Percentiles rank a stretch among this genome's conserved stretches.
phyloP scores from a whole-genome alignment of 345 rosid genomes.

The Draba incana region DNA sequence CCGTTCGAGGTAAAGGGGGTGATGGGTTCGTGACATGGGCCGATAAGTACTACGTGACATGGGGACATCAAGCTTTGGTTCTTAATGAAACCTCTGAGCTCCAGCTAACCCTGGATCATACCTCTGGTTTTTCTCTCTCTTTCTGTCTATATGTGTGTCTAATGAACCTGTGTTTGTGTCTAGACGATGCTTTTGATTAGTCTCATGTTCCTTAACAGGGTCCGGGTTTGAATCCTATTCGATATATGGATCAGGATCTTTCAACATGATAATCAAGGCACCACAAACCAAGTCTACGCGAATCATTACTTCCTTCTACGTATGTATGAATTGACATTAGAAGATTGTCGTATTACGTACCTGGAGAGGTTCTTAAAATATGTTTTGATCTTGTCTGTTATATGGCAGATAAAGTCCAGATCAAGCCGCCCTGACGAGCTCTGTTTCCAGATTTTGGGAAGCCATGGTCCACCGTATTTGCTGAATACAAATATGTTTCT shows the following conservation, averaged over 20 bases:
- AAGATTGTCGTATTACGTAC: too few species aligned
- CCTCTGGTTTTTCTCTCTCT: slow-evolving; percentile 34
- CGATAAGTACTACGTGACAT: slow-evolving; percentile 35
- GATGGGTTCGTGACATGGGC: slow-evolving; percentile 43
- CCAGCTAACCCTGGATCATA: slow-evolving; percentile 42
- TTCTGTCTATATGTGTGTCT: background rate
- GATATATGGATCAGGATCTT: slow-evolving; percentile 45
- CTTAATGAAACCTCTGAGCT: slow-evolving; percentile 44
- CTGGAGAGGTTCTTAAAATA: too few species aligned
- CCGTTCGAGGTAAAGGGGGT: slow-evolving; percentile 19
- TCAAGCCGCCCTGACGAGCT: slow-evolving; percentile 43
- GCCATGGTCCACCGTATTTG: slow-evolving; percentile 34
- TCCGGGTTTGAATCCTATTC: slow-evolving; percentile 39
- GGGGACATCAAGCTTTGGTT: slow-evolving; percentile 44
- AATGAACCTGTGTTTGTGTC: slow-evolving; percentile 22
- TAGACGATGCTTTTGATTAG: slow-evolving; percentile 10
- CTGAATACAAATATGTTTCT: slow-evolving; percentile 38
- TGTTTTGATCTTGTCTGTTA: slow-evolving; percentile 17
- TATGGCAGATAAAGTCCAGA: slow-evolving; percentile 35
- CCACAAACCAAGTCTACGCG: slow-evolving; percentile 34
- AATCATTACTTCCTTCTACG: slow-evolving; percentile 43
- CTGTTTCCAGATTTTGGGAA: slow-evolving; percentile 42
- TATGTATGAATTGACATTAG: slow-evolving; percentile 26
- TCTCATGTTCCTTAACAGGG: slow-evolving; percentile 35
- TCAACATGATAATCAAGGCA: slow-evolving; percentile 43